Conservation (phyloP, 192 early-diverging fungal species). For the Coemansia sp. region DNA sequence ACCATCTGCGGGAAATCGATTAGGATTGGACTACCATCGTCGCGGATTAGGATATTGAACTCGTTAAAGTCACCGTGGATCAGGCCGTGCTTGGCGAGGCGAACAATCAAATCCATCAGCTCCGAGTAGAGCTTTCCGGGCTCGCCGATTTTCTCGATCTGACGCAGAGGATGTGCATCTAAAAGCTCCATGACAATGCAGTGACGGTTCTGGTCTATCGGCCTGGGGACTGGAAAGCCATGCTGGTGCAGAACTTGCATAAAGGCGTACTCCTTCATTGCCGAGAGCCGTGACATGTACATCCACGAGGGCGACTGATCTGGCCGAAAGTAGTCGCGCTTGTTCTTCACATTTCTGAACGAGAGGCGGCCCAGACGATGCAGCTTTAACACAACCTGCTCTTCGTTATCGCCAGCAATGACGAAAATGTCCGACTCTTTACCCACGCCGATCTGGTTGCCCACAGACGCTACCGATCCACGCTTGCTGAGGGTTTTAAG, state of each 20-base stretch:
- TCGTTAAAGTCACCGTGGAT: slow-evolving; percentile 99
- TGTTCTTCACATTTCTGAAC: slow-evolving; percentile 96
- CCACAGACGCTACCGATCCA: slow-evolving; percentile 88
- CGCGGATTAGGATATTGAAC: slow-evolving; percentile 94
- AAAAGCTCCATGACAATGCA: slow-evolving; percentile 97
- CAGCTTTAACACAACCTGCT: slow-evolving; percentile 93
- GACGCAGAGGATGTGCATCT: slow-evolving; percentile 93
- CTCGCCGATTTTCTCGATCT: slow-evolving; percentile 82
- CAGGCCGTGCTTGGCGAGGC: slow-evolving; percentile 90
- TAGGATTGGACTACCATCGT: slow-evolving; percentile 80
- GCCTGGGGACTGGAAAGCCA: slow-evolving; percentile 94
- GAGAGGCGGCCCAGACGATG: slow-evolving; percentile 95
- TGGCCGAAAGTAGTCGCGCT: slow-evolving; percentile 96
- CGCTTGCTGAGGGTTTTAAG: slow-evolving; percentile 90
- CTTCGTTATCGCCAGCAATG: slow-evolving; percentile 90
- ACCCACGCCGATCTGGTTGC: slow-evolving; percentile 99
- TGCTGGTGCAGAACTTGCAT: slow-evolving; percentile 97
- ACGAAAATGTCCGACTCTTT: slow-evolving; percentile 99
- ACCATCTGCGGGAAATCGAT: slow-evolving; percentile 99
- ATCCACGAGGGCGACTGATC: slow-evolving; percentile 97
- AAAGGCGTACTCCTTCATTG: slow-evolving; percentile 98
- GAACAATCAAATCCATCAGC: slow-evolving; percentile 96
- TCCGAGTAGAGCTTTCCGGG: slow-evolving; percentile 92
- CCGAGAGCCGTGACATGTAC: slow-evolving; percentile 98
- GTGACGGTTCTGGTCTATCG: slow-evolving; percentile 93